These are phyloP conservation scores for Oryza brachyantha DNA, from an alignment of 176 grass and related monocot genomes.

Conservation along the genomic window DNA sequence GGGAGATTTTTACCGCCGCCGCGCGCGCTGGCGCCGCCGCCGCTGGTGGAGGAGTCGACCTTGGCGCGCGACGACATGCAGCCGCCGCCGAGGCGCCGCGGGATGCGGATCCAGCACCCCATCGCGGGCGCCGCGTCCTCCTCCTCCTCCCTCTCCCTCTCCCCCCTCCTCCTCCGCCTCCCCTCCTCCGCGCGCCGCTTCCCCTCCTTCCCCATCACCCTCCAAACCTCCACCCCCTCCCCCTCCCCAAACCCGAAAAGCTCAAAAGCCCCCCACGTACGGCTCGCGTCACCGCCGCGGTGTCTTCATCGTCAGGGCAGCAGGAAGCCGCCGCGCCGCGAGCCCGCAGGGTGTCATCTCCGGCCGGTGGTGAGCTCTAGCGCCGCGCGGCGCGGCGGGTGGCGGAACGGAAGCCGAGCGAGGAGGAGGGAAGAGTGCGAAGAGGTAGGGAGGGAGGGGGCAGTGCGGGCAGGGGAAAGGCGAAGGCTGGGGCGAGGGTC, in stretches of 20 bases:
- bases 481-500: not conserved
- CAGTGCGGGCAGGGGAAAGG: slow-evolving; percentile 46
- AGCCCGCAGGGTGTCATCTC: slow-evolving; percentile 23
- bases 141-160: slow-evolving; percentile 15
- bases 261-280: no score
- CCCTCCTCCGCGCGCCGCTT: slow-evolving; percentile 31
- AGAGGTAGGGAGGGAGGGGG: slow-evolving; percentile 19
- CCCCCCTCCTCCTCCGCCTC: slow-evolving; percentile 34
- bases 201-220: slow-evolving; percentile 50
- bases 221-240: not conserved
- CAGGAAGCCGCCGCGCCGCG: slow-evolving; percentile 32
- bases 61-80: slow-evolving; percentile 90
- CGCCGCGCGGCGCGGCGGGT: slow-evolving; percentile 16
- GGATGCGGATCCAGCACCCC: slow-evolving; percentile 90
- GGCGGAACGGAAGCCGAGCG: not conserved
- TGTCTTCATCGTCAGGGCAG: not conserved
- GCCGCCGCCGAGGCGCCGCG: slow-evolving; percentile 42
- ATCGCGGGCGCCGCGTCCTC: slow-evolving; percentile 43
- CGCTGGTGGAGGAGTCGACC: slow-evolving; percentile 72
- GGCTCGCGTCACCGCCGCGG: slow-evolving; percentile 30
- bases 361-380: no score
- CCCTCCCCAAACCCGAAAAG: not conserved
- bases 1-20: slow-evolving; percentile 47
- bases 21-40: slow-evolving; percentile 43
- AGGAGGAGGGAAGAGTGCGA: slow-evolving; percentile 33